Conservation (phyloP, 2,329 filamentous ascomycete species). For the Xylaria sp. region DNA sequence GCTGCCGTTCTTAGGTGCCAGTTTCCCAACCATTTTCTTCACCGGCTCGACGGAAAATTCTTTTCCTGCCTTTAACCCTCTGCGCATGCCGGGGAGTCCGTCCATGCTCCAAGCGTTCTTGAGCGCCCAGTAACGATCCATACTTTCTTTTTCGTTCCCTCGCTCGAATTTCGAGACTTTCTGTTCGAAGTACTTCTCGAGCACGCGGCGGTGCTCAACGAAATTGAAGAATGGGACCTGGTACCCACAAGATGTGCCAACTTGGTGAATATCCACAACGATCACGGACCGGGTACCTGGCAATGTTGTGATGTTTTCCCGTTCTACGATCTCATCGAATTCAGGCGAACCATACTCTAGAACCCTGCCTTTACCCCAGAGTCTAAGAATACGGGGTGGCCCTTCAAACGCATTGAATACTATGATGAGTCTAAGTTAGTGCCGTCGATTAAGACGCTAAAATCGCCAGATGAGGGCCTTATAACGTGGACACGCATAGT, state of each 20-base stretch:
- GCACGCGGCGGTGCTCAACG: slow-evolving; percentile 50
- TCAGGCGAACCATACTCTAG: slow-evolving; percentile 49
- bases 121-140: slow-evolving; percentile 54
- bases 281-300: slow-evolving; percentile 52
- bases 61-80: slow-evolving; percentile 47
- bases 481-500: neutral
- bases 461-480: neutral
- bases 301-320: slow-evolving; percentile 41
- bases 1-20: slow-evolving; percentile 44
- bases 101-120: slow-evolving; percentile 56
- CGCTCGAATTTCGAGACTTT: slow-evolving; percentile 48
- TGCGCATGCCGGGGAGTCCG: slow-evolving; percentile 52
- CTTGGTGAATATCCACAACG: slow-evolving; percentile 53
- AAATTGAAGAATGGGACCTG: slow-evolving; percentile 55
- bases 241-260: slow-evolving; percentile 54
- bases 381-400: slow-evolving; percentile 52
- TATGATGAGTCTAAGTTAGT: slow-evolving; percentile 7
- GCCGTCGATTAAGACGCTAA: neutral
- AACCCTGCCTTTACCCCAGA: slow-evolving; percentile 53
- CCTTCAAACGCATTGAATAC: slow-evolving; percentile 67
- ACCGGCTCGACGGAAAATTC: slow-evolving; percentile 50
- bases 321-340: slow-evolving; percentile 51
- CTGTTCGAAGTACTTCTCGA: slow-evolving; percentile 50
- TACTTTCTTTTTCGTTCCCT: slow-evolving; percentile 52
- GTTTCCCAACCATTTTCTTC: slow-evolving; percentile 54